Conservation (phyloP, 345 rosid species). For the Ceriops decandra region DNA sequence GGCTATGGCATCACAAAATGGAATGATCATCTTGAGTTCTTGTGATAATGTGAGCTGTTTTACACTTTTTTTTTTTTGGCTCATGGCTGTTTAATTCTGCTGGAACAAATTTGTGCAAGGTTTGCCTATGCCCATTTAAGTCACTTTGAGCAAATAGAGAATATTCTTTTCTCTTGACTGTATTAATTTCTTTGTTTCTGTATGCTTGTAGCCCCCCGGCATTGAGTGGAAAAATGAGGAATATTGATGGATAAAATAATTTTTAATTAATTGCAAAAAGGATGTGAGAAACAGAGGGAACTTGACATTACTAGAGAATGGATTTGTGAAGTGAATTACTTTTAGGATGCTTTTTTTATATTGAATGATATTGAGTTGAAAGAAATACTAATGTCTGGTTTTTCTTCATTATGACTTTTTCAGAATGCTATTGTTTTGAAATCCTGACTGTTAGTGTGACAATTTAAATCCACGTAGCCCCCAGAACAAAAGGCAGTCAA, state of each 20-base stretch:
- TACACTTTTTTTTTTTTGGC: neutral
- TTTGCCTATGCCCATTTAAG: neutral
- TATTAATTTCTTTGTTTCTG: neutral
- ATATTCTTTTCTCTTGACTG: neutral
- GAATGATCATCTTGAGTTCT: slow-evolving; percentile 82
- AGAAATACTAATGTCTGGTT: neutral
- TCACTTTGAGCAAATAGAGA: slow-evolving; percentile 1
- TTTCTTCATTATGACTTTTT: neutral
- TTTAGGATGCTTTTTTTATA: neutral
- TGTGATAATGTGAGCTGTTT: slow-evolving; percentile 61
- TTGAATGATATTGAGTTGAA: neutral
- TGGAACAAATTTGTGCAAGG: neutral
- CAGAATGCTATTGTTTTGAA: neutral
- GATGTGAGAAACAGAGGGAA: neutral
- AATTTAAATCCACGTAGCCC: too few species aligned
- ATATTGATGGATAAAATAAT: neutral
- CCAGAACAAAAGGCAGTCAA: too few species aligned
- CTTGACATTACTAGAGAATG: neutral
- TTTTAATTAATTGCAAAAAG: neutral
- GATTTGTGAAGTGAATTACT: neutral
- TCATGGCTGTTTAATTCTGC: neutral
- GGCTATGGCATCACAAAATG: slow-evolving; percentile 95
- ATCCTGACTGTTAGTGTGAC: too few species aligned
- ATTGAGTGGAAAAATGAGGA: neutral
- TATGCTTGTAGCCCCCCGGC: neutral